Conservation (phyloP, 2,329 filamentous ascomycete species). For the Ophiognomonia clavigignenti-juglandacearum region DNA sequence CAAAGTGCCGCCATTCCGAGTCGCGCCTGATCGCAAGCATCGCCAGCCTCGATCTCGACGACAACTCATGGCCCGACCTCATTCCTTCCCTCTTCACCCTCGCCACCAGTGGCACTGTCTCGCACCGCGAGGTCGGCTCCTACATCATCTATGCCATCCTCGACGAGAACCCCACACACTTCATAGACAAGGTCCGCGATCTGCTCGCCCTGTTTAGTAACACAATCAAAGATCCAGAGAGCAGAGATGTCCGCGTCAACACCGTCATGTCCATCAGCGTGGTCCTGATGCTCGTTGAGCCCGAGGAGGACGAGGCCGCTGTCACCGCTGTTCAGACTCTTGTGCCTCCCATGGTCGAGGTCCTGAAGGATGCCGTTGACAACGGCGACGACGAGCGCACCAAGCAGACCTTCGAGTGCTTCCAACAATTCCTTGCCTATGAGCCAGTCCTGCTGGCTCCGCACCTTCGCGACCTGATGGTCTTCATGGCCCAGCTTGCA, state of each 20-base stretch:
- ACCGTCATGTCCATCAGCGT: conserved; percentile 87
- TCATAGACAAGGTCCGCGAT: conserved; percentile 73
- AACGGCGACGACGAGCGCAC: conserved; percentile 79
- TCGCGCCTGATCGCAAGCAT: conserved; percentile 85
- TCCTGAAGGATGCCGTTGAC: conserved; percentile 80
- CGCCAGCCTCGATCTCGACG: conserved; percentile 75
- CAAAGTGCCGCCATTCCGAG: conserved; percentile 77
- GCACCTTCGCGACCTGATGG: conserved; percentile 84
- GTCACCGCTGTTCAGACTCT: conserved; percentile 73
- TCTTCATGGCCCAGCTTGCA: conserved; percentile 89
- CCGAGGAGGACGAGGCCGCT: conserved; percentile 74
- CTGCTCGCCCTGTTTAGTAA: conserved; percentile 79
- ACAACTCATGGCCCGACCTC: conserved; percentile 81
- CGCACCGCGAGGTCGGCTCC: conserved; percentile 83
- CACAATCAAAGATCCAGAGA: conserved; percentile 87
- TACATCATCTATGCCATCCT: conserved; percentile 92
- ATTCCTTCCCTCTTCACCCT: conserved; percentile 75
- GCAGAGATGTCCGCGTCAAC: conserved; percentile 89
- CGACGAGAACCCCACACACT: conserved; percentile 80
- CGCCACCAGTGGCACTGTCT: conserved; percentile 60
- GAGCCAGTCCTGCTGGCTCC: conserved; percentile 77
- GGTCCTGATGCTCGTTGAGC: conserved; percentile 80
- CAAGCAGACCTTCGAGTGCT: conserved; percentile 90
- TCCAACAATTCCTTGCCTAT: conserved; percentile 90
- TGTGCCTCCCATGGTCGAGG: conserved; percentile 82